Evolutionary conservation across 2,329 filamentous ascomycete genomes (phyloP).

Genomic region (Epichloe gansuensis): DNA sequence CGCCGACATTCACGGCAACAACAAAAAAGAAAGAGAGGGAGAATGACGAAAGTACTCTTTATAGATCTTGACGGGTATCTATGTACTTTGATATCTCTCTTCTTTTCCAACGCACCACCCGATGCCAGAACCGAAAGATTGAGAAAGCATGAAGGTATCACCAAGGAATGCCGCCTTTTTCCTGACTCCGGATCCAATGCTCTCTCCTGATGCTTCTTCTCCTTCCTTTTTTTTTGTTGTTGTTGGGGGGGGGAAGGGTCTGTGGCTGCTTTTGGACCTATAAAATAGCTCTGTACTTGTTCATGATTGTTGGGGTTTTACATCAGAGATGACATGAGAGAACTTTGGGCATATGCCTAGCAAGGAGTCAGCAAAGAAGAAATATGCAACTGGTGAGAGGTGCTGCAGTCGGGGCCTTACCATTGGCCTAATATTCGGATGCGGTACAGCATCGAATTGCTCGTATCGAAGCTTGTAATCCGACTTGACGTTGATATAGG

Average conservation of each 20-base stretch:
- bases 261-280: background rate
- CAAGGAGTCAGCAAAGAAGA: conserved; percentile 12
- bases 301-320: conserved; percentile 21
- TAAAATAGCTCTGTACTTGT: background rate
- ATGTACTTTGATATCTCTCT: conserved; percentile 5
- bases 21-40: conserved; percentile 5
- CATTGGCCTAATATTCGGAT: conserved; percentile 93
- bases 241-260: background rate
- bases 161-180: conserved; percentile 4
- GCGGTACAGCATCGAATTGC: conserved; percentile 91
- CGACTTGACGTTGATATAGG: conserved; percentile 91
- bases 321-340: conserved; percentile 66
- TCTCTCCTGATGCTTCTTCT: background rate
- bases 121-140: conserved; percentile 1
- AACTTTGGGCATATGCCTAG: conserved; percentile 73
- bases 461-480: conserved; percentile 87
- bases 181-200: conserved; percentile 8
- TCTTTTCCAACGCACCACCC: background rate
- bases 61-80: conserved; percentile 8
- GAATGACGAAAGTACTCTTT: conserved; percentile 8
- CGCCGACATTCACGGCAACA: background rate
- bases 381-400: background rate
- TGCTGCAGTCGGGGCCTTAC: conserved; percentile 27
- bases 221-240: background rate
- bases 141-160: background rate